A percentile compares a stretch with the other conserved stretches of the same genome.
Conservation (phyloP, 2,329 filamentous ascomycete species). For the Fusarium pseudoanthophilum region DNA sequence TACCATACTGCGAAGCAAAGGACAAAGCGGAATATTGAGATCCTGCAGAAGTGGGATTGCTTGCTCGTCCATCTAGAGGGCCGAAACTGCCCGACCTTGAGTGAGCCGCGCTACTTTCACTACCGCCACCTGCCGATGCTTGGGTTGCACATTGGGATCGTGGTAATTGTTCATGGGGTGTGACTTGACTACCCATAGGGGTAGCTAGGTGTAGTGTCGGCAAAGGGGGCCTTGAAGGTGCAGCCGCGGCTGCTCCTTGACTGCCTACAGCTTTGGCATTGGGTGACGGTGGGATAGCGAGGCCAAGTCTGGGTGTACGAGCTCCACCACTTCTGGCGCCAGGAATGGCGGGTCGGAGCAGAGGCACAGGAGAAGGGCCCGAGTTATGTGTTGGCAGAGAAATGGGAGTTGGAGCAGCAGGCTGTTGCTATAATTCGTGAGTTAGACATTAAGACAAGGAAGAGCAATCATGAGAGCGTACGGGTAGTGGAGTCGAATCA, state of each 20-base stretch:
- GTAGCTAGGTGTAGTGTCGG: conserved; percentile 89
- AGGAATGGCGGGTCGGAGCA: conserved; percentile 85
- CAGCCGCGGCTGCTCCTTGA: conserved; percentile 51
- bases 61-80: conserved; percentile 77
- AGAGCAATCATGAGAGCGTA: conserved; percentile 21
- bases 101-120: conserved; percentile 81
- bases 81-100: conserved; percentile 88
- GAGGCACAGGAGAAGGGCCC: conserved; percentile 74
- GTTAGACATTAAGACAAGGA: conserved; percentile 7
- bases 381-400: conserved; percentile 50
- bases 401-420: conserved; percentile 39
- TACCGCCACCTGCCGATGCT: conserved; percentile 78
- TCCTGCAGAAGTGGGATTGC: conserved; percentile 86
- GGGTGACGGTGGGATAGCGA: conserved; percentile 90
- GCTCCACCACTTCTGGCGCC: conserved; percentile 71
- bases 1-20: conserved; percentile 78
- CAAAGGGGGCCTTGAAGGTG: conserved; percentile 63
- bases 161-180: conserved; percentile 73
- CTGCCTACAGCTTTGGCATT: conserved; percentile 79
- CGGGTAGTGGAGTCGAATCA: conserved; percentile 37
- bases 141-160: conserved; percentile 63
- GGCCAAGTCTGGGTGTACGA: conserved; percentile 80
- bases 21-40: conserved; percentile 86
- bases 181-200: conserved; percentile 82
- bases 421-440: conserved; percentile 38